Evolutionary conservation across 2,329 filamentous ascomycete species (phyloP).

Genomic region (Lachnum nothofagi): DNA sequence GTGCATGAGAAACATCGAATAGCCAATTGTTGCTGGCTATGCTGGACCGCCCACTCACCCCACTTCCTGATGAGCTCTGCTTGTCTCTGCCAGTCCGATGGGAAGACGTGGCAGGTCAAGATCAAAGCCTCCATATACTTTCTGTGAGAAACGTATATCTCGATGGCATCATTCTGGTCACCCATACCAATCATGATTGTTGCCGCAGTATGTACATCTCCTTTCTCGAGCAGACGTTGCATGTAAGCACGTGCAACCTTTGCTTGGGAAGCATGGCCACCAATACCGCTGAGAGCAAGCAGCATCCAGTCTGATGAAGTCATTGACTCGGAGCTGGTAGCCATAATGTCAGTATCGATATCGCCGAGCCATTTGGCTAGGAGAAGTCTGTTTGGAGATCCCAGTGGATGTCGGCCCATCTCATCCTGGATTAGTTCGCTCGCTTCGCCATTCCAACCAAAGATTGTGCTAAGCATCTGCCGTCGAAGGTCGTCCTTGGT

Average conservation of each 20-base stretch:
- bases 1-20: slow-evolving; percentile 92
- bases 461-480: slow-evolving; percentile 91
- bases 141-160: slow-evolving; percentile 89
- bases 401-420: slow-evolving; percentile 64
- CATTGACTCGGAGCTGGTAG: slow-evolving; percentile 76
- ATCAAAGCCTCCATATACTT: slow-evolving; percentile 90
- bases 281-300: slow-evolving; percentile 83
- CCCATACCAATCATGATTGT: slow-evolving; percentile 90
- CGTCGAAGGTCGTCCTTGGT: slow-evolving; percentile 75
- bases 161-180: slow-evolving; percentile 89
- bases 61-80: slow-evolving; percentile 85
- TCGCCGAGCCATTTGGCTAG: slow-evolving; percentile 91
- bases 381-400: slow-evolving; percentile 74
- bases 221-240: slow-evolving; percentile 80
- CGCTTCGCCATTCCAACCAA: slow-evolving; percentile 87
- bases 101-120: slow-evolving; percentile 76
- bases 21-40: slow-evolving; percentile 82
- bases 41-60: slow-evolving; percentile 85
- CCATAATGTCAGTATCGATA: slow-evolving; percentile 73
- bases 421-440: slow-evolving; percentile 80
- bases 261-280: slow-evolving; percentile 70
- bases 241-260: slow-evolving; percentile 88
- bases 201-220: slow-evolving; percentile 85
- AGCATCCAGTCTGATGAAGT: slow-evolving; percentile 97
- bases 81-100: slow-evolving; percentile 85